Percentiles rank a stretch among this genome's conserved stretches.
Evolutionary conservation across 2,329 filamentous ascomycete species (phyloP).

Genomic region (Thelonectria discophora): DNA sequence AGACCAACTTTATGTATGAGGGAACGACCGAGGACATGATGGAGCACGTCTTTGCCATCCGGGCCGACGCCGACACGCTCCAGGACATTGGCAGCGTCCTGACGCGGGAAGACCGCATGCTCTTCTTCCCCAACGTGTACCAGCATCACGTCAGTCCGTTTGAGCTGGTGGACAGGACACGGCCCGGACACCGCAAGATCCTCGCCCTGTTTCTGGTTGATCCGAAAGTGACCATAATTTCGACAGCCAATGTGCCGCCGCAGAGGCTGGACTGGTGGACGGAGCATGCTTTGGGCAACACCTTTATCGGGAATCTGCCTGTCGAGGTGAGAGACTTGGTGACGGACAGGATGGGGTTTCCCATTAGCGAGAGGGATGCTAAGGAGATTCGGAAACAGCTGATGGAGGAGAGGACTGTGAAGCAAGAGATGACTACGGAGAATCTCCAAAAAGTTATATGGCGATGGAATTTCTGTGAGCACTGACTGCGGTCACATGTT

Average conservation of each 20-base stretch:
- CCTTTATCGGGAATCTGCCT: slow-evolving; percentile 27
- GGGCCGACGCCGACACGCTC: slow-evolving; percentile 25
- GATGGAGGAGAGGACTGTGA: slow-evolving; percentile 40
- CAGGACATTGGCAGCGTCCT: slow-evolving; percentile 57
- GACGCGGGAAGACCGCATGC: slow-evolving; percentile 57
- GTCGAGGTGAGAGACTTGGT: slow-evolving; percentile 37
- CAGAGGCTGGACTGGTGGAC: slow-evolving; percentile 53
- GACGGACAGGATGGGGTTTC: slow-evolving; percentile 34
- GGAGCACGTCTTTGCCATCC: slow-evolving; percentile 48
- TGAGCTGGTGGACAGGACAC: slow-evolving; percentile 58
- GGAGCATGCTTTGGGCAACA: neutral
- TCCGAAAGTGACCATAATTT: slow-evolving; percentile 56
- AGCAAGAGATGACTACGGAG: slow-evolving; percentile 13
- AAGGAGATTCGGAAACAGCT: slow-evolving; percentile 37
- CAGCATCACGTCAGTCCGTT: slow-evolving; percentile 65
- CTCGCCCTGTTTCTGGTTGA: slow-evolving; percentile 70
- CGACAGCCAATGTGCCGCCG: slow-evolving; percentile 56
- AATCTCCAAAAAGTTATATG: slow-evolving; percentile 17
- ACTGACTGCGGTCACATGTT: slow-evolving; percentile 13
- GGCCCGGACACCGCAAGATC: slow-evolving; percentile 66
- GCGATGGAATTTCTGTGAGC: slow-evolving; percentile 42
- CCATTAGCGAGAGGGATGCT: slow-evolving; percentile 35
- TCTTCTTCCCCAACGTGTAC: slow-evolving; percentile 64
- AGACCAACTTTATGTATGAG: slow-evolving; percentile 31
- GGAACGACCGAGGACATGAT: slow-evolving; percentile 49